Percentiles rank a stretch among this genome's conserved stretches.
Evolutionary conservation across 257 asterid species (phyloP).

Genomic region (Solanum peruvianum): DNA sequence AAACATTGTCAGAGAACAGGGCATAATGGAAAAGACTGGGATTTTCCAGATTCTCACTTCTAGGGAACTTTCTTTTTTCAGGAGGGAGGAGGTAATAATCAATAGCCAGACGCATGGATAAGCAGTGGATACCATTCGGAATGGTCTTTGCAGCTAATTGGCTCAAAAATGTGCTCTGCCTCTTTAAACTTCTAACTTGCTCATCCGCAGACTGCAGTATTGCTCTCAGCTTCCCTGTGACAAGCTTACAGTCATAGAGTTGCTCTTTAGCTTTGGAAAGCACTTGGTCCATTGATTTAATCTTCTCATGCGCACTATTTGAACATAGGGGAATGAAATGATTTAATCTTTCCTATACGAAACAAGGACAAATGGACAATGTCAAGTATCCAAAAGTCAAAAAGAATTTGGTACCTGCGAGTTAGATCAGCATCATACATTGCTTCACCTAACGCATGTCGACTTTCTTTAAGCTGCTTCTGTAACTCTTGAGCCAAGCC

Average conservation of each 20-base stretch:
- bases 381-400: background rate
- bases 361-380: background rate
- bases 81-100: constrained; percentile 83
- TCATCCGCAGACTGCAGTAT: constrained; percentile 96
- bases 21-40: constrained; percentile 87
- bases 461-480: constrained; percentile 83
- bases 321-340: background rate
- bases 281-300: constrained; percentile 84
- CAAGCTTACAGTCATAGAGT: constrained; percentile 83
- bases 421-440: constrained; percentile 69
- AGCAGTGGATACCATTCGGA: constrained; percentile 92
- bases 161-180: constrained; percentile 95
- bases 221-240: constrained; percentile 89
- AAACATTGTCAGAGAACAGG: constrained; percentile 90
- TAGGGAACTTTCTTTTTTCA: constrained; percentile 76
- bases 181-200: constrained; percentile 90
- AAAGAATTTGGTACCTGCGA: constrained; percentile 35
- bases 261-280: constrained; percentile 84
- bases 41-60: constrained; percentile 76
- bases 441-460: constrained; percentile 81
- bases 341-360: background rate
- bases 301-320: constrained; percentile 68
- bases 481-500: constrained; percentile 70
- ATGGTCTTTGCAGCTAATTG: constrained; percentile 95
- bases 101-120: constrained; percentile 83